Evolutionary conservation across 2,329 filamentous ascomycete species (phyloP).

Genomic region (Botrytis fabae): DNA sequence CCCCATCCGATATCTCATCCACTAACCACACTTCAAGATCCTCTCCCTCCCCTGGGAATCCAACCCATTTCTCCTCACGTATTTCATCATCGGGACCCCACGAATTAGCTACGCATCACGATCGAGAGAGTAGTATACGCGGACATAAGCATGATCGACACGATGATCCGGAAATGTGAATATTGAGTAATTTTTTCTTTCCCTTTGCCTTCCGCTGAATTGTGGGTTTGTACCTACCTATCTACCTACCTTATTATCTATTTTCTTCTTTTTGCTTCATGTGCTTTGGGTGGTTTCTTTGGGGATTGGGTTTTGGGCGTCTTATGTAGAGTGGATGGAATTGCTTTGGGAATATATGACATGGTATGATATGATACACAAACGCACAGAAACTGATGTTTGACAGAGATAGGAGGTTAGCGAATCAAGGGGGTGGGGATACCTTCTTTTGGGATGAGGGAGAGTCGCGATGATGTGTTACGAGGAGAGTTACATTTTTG

Average conservation of each 20-base stretch:
- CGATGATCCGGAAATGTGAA: constrained; percentile 19
- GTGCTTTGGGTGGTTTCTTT: neutral
- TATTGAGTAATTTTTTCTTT: constrained; percentile 12
- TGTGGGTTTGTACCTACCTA: neutral
- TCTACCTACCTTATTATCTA: neutral
- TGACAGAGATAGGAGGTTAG: neutral
- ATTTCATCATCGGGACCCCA: neutral
- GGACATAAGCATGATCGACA: constrained; percentile 9
- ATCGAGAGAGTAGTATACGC: neutral
- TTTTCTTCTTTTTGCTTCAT: neutral
- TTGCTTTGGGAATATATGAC: neutral
- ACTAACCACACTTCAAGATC: neutral
- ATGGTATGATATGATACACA: neutral
- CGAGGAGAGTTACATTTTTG: neutral
- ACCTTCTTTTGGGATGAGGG: constrained; percentile 16
- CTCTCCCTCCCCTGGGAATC: neutral
- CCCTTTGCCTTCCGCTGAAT: neutral
- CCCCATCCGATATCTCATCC: neutral
- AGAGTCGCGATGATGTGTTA: neutral
- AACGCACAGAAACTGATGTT: neutral
- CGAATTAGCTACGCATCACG: constrained; percentile 4
- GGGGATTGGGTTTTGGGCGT: neutral
- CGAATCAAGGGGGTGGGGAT: neutral
- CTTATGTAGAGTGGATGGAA: too few species aligned
- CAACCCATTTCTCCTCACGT: neutral